Evolutionary conservation across 768 basidiomycete species (phyloP).

Genomic region (Tulasnella sp.): DNA sequence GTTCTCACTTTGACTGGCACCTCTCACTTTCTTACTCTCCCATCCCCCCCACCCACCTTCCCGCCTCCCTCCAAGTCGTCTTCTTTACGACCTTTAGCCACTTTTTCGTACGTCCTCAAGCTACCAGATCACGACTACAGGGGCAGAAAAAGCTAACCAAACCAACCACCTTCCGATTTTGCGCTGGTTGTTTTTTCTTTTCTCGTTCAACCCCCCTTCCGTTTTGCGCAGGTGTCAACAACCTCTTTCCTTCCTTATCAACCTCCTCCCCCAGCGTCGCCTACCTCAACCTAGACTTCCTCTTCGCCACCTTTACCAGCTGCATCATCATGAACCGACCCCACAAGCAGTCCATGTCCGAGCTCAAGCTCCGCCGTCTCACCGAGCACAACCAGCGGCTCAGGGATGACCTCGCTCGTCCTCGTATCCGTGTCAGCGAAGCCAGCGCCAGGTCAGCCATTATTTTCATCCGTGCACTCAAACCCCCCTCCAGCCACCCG

Average conservation of each 20-base stretch:
- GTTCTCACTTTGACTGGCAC: slow-evolving; percentile 9
- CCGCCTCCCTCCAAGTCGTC: slow-evolving; percentile 2
- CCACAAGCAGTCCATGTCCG: slow-evolving; percentile 86
- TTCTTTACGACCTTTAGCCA: not conserved
- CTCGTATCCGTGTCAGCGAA: slow-evolving; percentile 88
- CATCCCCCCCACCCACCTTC: not conserved
- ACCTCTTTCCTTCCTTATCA: not conserved
- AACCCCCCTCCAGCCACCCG: not conserved
- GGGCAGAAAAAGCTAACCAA: not conserved
- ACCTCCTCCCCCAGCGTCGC: not conserved
- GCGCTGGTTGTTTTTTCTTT: not conserved
- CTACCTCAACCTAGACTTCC: not conserved
- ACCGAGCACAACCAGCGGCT: slow-evolving; percentile 92
- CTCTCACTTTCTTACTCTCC: not conserved
- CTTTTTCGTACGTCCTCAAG: slow-evolving; percentile 8
- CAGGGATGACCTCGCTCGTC: slow-evolving; percentile 82
- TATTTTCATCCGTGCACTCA: not conserved
- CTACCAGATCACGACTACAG: not conserved
- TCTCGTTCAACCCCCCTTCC: not conserved
- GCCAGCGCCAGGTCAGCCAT: slow-evolving; percentile 67
- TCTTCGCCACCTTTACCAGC: not conserved
- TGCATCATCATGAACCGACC: slow-evolving; percentile 37
- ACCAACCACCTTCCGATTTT: not conserved
- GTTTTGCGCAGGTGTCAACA: not conserved
- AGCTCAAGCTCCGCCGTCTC: slow-evolving; percentile 90